These are phyloP conservation scores for Triangularia verruculosa DNA, from an alignment of 2,329 filamentous ascomycete genomes.

Conservation along the genomic window DNA sequence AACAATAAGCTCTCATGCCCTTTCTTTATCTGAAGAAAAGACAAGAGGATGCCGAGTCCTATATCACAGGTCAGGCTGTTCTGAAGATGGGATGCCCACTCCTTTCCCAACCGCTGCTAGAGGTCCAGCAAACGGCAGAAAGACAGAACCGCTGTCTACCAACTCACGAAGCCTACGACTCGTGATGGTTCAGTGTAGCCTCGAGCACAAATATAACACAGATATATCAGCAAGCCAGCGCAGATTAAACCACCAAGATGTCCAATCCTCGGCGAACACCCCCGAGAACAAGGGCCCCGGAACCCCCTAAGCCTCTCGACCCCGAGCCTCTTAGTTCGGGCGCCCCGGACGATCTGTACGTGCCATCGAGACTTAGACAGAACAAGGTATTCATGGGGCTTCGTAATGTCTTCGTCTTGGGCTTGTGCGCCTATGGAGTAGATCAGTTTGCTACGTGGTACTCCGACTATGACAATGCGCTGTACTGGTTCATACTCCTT, in stretches of 20 bases:
- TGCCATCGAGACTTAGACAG: background rate
- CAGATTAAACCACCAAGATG: background rate
- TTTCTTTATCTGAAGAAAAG: background rate
- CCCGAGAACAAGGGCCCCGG: background rate
- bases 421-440: background rate
- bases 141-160: too few species aligned
- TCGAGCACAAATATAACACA: background rate
- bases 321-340: too few species aligned
- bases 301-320: background rate
- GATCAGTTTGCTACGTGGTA: background rate
- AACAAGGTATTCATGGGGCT: background rate
- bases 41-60: background rate
- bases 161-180: background rate
- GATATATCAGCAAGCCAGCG: background rate
- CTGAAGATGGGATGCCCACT: background rate
- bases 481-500: slow-evolving; percentile 29
- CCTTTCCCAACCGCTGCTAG: background rate
- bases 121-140: background rate
- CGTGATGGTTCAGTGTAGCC: background rate
- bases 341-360: background rate
- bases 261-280: background rate
- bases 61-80: background rate
- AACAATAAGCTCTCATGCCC: background rate
- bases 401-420: background rate
- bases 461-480: slow-evolving; percentile 4